These are phyloP conservation scores for Gracilariopsis chorda DNA, from an alignment of 23 red algal species.

Conservation along the genomic window DNA sequence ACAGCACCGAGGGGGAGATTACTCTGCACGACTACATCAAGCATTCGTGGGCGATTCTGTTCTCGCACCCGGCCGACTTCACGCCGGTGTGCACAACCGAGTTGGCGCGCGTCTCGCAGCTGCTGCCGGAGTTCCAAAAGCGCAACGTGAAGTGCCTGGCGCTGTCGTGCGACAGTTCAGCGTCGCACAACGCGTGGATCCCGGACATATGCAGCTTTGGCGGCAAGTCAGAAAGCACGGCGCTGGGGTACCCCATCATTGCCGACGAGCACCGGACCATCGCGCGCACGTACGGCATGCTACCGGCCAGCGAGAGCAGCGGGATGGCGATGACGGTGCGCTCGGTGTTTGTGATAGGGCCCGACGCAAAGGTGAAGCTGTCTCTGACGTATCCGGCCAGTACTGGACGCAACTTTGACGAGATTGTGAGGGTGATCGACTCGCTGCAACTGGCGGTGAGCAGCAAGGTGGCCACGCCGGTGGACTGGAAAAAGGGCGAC, in stretches of 20 bases:
- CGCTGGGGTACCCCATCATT: constrained; percentile 65
- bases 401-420: constrained; percentile 83
- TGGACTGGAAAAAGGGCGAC: constrained; percentile 73
- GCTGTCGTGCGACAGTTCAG: constrained; percentile 68
- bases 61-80: constrained; percentile 71
- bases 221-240: not conserved
- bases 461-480: constrained; percentile 69
- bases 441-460: constrained; percentile 62
- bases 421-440: constrained; percentile 81
- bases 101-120: constrained; percentile 68
- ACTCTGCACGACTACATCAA: constrained; percentile 36
- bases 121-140: constrained; percentile 70
- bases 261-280: constrained; percentile 61
- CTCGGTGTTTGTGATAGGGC: constrained; percentile 77
- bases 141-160: constrained; percentile 73
- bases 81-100: constrained; percentile 93
- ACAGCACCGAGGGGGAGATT: constrained; percentile 27
- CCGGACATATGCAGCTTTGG: constrained; percentile 63
- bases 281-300: constrained; percentile 66
- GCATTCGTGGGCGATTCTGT: constrained; percentile 32
- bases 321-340: constrained; percentile 75
- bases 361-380: constrained; percentile 62
- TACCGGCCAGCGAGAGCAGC: constrained; percentile 38
- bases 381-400: constrained; percentile 71
- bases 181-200: constrained; percentile 61